Evolutionary conservation across 495 filamentous ascomycete genomes (phyloP), one percentile per base, ranked within the genome.

Genomic region (Penicillium tannophilum): DNA sequence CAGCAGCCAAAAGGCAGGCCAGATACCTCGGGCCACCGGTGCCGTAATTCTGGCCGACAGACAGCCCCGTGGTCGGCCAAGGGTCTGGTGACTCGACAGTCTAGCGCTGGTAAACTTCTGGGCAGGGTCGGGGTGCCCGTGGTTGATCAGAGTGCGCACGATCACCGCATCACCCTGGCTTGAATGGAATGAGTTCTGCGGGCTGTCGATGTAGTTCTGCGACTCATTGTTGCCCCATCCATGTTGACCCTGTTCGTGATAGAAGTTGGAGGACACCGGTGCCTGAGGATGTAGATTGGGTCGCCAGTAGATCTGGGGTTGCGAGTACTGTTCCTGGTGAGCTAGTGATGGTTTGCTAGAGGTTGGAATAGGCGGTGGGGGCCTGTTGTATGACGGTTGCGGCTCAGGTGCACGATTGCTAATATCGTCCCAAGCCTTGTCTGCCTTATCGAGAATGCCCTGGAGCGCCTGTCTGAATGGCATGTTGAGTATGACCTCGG

Each of bases 1-100:
- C 61, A 69, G 66, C 66, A 69, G 61, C 66, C 66, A 69, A 63
- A 69, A 69, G 30, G 66, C 66, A 48, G 66, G 66, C 66, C 66
- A 69, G 59, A 69, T 69, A 56, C 66, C 66, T 35, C 59, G 54
- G 28, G 66, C 66, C 6, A 67, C 64, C 11, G 66, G 66, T 47
- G 66, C 64, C 10, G 47, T 67, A 49, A 69, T 69, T 52, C 64
- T 64, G 52, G 64, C 66, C 23, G 64, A 64, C n/a, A 69, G 61
- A 63, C 66, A 69, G 51, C 66, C 66, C 17, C 66, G 64, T 54
- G 64, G 54, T 56, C 66, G 63, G 33, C 52, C 31, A 47, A 69
- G 66, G 36, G 64, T 64, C 51, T 69, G 66, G 30, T 45, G 64
- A 52, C 66, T 69, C 36, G 64, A 64, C 11, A 69, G 59, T 43